Conservation (phyloP, 2,329 filamentous ascomycete species). For the Endoconidiophora laricicola region DNA sequence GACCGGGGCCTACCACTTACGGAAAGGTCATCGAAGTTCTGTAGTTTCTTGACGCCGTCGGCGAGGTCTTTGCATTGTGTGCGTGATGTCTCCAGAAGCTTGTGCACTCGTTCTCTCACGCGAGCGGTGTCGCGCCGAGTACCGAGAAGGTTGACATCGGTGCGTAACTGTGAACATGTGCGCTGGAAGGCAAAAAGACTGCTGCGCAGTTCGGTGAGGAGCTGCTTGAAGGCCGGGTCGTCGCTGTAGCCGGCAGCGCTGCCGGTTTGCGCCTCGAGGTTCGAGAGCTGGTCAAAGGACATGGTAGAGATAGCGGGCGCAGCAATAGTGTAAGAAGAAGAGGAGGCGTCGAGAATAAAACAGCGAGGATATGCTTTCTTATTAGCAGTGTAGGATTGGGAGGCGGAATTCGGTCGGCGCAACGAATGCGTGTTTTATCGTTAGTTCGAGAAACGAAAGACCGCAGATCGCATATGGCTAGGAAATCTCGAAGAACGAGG, state of each 20-base stretch:
- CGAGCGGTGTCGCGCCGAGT: conserved; percentile 84
- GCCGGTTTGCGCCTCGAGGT: conserved; percentile 64
- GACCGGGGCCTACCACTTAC: conserved; percentile 25
- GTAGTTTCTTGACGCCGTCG: conserved; percentile 83
- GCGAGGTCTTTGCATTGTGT: conserved; percentile 80
- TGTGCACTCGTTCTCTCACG: conserved; percentile 77
- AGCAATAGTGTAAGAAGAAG: neutral
- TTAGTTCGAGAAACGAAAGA: no score
- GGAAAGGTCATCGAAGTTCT: conserved; percentile 70
- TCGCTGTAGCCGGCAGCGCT: conserved; percentile 54
- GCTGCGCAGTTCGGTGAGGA: conserved; percentile 70
- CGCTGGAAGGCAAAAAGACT: conserved; percentile 79
- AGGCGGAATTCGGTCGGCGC: neutral
- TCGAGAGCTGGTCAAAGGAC: conserved; percentile 82
- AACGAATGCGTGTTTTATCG: no score
- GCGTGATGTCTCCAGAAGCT: conserved; percentile 71
- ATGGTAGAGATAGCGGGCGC: conserved; percentile 30
- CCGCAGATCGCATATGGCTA: no score
- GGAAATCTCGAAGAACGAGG: no score
- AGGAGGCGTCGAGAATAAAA: neutral
- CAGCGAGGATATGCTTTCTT: no score
- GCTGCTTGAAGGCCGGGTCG: conserved; percentile 76
- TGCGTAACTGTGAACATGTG: conserved; percentile 70
- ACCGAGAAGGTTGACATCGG: conserved; percentile 71
- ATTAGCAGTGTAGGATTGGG: neutral